Evolutionary conservation across 2,329 filamentous ascomycete genomes (phyloP).

Genomic region (Xylariaceae sp.): DNA sequence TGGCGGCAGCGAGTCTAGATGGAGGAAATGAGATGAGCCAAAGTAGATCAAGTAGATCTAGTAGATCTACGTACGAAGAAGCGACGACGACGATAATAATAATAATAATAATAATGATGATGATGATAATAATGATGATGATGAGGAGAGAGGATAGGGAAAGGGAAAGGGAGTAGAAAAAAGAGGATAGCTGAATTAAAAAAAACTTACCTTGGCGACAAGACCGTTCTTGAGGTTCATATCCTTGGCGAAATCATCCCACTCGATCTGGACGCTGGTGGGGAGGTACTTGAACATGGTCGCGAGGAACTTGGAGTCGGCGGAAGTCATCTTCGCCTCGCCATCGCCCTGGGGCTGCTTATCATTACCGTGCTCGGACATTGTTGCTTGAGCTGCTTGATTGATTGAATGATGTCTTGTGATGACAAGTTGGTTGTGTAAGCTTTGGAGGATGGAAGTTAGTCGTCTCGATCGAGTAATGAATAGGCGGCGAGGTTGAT

Average conservation of each 20-base stretch:
- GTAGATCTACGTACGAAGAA: neutral
- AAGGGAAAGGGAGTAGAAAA: neutral
- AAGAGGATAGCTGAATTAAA: neutral
- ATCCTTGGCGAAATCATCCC: constrained; percentile 18
- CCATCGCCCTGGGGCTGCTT: neutral
- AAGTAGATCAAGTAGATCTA: neutral
- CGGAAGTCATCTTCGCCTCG: neutral
- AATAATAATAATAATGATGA: neutral
- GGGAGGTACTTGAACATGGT: constrained; percentile 22
- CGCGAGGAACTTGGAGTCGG: constrained; percentile 20
- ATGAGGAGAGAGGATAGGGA: too few species aligned
- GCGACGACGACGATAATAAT: too few species aligned
- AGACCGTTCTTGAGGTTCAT: constrained; percentile 16
- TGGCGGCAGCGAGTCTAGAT: constrained; percentile 8
- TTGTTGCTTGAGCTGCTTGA: neutral
- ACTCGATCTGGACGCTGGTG: constrained; percentile 14
- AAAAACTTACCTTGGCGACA: constrained; percentile 21
- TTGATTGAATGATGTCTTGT: neutral
- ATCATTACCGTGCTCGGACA: constrained; percentile 4
- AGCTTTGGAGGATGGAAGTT: neutral
- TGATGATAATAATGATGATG: neutral
- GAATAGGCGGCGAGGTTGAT: neutral
- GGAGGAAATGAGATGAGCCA: neutral
- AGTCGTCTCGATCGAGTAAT: neutral
- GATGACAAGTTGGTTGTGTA: neutral